phyloP scores from a whole-genome alignment of 352 stramenopile species.

The Globisporangium cylindrosporum region DNA sequence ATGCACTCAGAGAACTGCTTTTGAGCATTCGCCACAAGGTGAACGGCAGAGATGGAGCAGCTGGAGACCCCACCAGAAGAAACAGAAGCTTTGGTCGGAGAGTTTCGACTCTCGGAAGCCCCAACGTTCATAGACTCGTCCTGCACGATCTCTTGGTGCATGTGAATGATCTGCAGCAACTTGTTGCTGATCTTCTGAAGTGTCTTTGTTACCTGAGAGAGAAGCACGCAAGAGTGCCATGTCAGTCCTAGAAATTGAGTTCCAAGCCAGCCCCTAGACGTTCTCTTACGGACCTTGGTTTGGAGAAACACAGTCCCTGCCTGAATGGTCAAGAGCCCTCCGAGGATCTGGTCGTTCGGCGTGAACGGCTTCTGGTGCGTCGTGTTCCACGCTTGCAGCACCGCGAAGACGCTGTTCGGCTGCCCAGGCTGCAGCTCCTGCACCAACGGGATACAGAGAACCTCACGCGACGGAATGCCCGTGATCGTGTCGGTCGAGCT shows the following conservation, averaged over 20 bases:
- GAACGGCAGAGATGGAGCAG: conserved; percentile 30
- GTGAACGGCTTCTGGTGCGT: conserved; percentile 69
- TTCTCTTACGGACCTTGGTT: conserved; percentile 14
- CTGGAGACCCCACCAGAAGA: background rate
- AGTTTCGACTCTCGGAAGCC: background rate
- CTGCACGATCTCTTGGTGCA: conserved; percentile 42
- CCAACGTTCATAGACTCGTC: background rate
- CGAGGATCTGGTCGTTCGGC: conserved; percentile 71
- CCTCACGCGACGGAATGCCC: conserved; percentile 45
- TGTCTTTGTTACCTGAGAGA: conserved; percentile 26
- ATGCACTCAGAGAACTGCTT: conserved; percentile 56
- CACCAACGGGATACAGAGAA: conserved; percentile 65
- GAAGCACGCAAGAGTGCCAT: background rate
- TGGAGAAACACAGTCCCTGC: conserved; percentile 58
- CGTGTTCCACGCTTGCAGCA: conserved; percentile 73
- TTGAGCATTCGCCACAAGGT: conserved; percentile 53
- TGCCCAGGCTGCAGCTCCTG: conserved; percentile 43
- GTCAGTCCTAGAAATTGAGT: background rate
- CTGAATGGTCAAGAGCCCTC: conserved; percentile 54
- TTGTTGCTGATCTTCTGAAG: conserved; percentile 61
- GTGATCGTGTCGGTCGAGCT: conserved; percentile 76
- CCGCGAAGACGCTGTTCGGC: conserved; percentile 46
- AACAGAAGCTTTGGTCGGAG: background rate
- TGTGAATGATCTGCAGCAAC: conserved; percentile 48
- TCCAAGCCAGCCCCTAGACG: too few relatives aligned